phyloP scores from a whole-genome alignment of 2,329 filamentous ascomycete species.

The Lachnellula arida region DNA sequence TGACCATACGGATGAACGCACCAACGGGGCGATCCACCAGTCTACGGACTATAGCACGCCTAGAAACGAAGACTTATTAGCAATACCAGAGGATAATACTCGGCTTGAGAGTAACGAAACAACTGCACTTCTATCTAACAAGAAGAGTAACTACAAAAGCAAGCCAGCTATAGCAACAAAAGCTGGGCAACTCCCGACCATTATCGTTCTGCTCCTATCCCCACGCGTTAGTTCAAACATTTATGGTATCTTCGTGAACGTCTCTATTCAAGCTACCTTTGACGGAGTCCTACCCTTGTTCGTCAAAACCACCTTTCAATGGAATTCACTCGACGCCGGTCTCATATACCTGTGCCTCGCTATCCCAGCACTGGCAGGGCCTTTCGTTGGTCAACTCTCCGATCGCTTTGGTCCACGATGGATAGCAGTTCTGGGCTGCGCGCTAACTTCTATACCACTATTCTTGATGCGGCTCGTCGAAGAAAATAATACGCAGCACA shows the following conservation, averaged over 20 bases:
- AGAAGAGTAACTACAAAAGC: not conserved
- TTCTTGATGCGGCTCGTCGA: constrained; percentile 60
- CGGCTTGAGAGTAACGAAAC: not conserved
- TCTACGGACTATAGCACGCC: not conserved
- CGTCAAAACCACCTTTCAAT: constrained; percentile 46
- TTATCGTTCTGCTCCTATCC: constrained; percentile 7
- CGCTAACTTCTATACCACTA: constrained; percentile 50
- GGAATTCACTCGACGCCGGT: constrained; percentile 49
- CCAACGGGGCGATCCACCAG: not conserved
- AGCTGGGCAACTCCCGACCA: constrained; percentile 9
- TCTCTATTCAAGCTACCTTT: constrained; percentile 46
- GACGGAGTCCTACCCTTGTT: constrained; percentile 51
- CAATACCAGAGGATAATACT: not conserved
- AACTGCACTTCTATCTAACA: not conserved
- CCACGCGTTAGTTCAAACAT: constrained; percentile 34
- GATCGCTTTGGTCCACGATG: constrained; percentile 56
- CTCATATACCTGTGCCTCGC: constrained; percentile 52
- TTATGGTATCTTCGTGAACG: constrained; percentile 40
- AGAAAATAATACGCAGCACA: constrained; percentile 51
- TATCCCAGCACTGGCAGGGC: constrained; percentile 53
- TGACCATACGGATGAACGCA: not conserved
- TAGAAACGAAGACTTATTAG: not conserved
- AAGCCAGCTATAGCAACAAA: not conserved
- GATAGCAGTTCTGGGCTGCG: constrained; percentile 53
- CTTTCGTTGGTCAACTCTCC: constrained; percentile 46